Evolutionary conservation across 176 grass and related monocot genomes (phyloP).

Genomic region (Pontederia paniculata): DNA sequence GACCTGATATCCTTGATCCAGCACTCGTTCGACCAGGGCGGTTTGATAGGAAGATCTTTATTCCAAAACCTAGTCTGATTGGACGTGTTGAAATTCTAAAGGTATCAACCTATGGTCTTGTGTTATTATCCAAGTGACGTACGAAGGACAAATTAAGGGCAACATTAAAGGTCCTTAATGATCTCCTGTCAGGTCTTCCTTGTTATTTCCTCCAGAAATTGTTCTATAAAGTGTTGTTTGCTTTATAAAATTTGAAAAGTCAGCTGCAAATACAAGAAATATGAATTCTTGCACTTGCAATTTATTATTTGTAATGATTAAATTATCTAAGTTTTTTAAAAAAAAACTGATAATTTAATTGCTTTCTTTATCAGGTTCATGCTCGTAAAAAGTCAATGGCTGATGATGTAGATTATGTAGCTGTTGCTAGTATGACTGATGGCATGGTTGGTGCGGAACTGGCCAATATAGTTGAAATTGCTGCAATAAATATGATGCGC

Average conservation of each 20-base stretch:
- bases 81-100: conserved; percentile 35
- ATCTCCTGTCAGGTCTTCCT: too few species aligned
- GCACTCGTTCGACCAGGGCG: conserved; percentile 31
- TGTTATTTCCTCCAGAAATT: too few species aligned
- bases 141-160: too few species aligned
- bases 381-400: conserved; percentile 26
- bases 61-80: conserved; percentile 31
- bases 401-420: conserved; percentile 30
- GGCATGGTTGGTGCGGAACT: conserved; percentile 35
- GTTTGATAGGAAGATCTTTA: conserved; percentile 31
- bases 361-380: conserved; percentile 16
- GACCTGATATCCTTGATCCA: conserved; percentile 31
- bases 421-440: conserved; percentile 27
- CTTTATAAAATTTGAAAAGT: too few species aligned
- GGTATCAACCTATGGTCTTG: conserved; percentile 1
- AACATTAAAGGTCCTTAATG: too few species aligned
- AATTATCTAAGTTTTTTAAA: background rate
- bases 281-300: background rate
- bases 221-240: too few species aligned
- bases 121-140: too few species aligned
- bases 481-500: conserved; percentile 33
- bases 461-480: conserved; percentile 30
- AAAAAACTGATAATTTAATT: background rate
- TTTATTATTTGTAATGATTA: background rate
- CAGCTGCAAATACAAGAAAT: too few species aligned